Evolutionary conservation across 78 protist genomes (phyloP).

Genomic region (Dictyostelium purpureum): DNA sequence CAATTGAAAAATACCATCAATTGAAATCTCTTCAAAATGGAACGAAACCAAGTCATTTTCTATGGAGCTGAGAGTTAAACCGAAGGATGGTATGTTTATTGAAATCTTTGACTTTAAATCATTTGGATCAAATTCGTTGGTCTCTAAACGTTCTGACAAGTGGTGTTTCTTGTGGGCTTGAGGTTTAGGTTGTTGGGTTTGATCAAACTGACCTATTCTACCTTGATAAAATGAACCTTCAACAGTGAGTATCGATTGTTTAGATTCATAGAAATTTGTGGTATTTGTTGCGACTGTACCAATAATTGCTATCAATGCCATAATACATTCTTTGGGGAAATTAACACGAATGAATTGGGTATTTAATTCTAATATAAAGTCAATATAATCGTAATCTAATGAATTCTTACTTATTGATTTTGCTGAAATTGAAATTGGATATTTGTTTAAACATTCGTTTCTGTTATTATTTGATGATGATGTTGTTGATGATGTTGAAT

Average conservation of each 20-base stretch:
- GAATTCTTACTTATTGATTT: constrained; percentile 53
- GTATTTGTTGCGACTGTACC: constrained; percentile 41
- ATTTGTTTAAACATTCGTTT: background rate
- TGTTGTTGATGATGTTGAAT: background rate
- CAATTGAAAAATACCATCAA: constrained; percentile 63
- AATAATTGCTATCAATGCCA: constrained; percentile 21
- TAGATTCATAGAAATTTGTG: constrained; percentile 24
- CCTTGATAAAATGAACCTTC: constrained; percentile 51
- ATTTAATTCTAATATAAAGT: constrained; percentile 2
- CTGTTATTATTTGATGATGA: background rate
- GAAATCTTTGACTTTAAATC: constrained; percentile 57
- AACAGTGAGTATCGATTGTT: constrained; percentile 31
- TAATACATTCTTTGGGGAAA: constrained; percentile 54
- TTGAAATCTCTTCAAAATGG: constrained; percentile 25
- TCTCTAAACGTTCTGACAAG: constrained; percentile 8
- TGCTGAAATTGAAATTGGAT: constrained; percentile 9
- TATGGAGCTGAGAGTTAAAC: background rate
- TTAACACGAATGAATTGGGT: constrained; percentile 41
- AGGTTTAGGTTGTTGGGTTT: background rate
- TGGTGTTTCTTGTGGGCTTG: background rate
- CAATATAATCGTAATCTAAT: constrained; percentile 66
- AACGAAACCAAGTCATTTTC: constrained; percentile 39
- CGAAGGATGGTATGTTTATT: constrained; percentile 13
- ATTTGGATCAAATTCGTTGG: constrained; percentile 71
- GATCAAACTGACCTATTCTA: constrained; percentile 3